Evolutionary conservation across 176 grass and related monocot genomes (phyloP), one percentile per base, ranked within the genome.

Genomic region (Aegilops tauschii): DNA sequence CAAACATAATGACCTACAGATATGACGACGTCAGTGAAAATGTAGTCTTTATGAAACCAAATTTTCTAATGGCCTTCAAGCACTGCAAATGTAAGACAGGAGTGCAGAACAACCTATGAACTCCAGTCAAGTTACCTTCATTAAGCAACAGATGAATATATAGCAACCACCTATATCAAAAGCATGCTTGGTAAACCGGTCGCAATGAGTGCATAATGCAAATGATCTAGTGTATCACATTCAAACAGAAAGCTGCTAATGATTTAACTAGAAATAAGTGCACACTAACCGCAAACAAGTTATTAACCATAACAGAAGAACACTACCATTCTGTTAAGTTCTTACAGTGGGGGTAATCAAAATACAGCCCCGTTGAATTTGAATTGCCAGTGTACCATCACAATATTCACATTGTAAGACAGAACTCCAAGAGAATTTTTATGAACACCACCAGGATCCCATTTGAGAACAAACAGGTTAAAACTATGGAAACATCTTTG

Each of bases 341-440:
- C 35, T 61, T 80, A 79, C 14, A 74, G 49, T 47, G 75, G 45
- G 42, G 59, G 58, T 73, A 61, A 47, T 69, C 16, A 84, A 87
- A 84, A 80, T 35, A 84, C 34, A 84, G 1, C 35, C 49, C 81
- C 49, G 32, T 12, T 47, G 76, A 80, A 81, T 84, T 80, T 76
- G 75, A 90, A 77, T 69, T 32, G 23, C 69, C 17, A 30, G 37
- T 80, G 69, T 86, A 30, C 12, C 85, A 90, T 76, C 80, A 25
- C 67, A 75, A 61, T 91, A 83, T 91, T 69, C 69, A 84, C 88
- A 84, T 69, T 7, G 9, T 71, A 77, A 36, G 50, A 3, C 61
- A 81, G 18, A 71, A 40, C 45, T 80, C 58, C 4, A 76, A 79
- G 50, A 78, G 2, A 10, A 18, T 79, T 8, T 64, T 66, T 25